Conservation (phyloP, 192 early-diverging fungal genomes). For the Coemansia sp. region DNA sequence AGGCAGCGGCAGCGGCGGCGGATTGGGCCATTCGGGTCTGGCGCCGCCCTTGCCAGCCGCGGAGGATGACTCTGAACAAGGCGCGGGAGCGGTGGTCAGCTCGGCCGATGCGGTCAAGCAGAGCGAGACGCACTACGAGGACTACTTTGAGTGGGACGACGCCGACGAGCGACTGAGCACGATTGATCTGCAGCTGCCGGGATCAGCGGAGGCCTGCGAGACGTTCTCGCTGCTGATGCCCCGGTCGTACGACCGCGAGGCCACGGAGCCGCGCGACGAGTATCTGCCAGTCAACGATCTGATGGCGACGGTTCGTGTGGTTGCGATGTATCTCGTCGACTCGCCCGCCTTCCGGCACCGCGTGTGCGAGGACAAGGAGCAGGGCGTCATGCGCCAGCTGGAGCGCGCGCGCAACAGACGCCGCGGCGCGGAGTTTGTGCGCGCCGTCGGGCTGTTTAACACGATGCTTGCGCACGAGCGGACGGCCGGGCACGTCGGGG, state of each 20-base stretch:
- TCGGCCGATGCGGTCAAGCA: conserved; percentile 45
- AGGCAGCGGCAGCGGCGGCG: no score
- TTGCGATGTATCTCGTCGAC: conserved; percentile 63
- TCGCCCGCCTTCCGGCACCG: conserved; percentile 40
- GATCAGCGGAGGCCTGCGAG: conserved; percentile 16
- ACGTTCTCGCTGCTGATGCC: conserved; percentile 46
- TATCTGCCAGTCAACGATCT: conserved; percentile 87
- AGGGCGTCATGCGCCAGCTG: conserved; percentile 74
- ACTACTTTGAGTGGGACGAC: conserved; percentile 37
- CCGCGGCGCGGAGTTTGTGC: conserved; percentile 65
- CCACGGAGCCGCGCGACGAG: conserved; percentile 59
- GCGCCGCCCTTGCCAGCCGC: conserved; percentile 4
- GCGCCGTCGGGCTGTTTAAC: conserved; percentile 75
- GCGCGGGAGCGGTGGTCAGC: conserved; percentile 14
- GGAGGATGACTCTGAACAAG: background rate
- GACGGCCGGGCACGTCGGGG: conserved; percentile 23
- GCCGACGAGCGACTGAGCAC: background rate
- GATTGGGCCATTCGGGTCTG: background rate
- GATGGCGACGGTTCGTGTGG: conserved; percentile 64
- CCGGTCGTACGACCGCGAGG: conserved; percentile 38
- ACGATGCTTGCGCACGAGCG: conserved; percentile 53
- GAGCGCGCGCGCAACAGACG: conserved; percentile 77
- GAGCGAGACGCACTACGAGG: conserved; percentile 45
- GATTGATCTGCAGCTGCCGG: conserved; percentile 40
- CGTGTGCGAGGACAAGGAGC: conserved; percentile 64